Evolutionary conservation across 176 grass and related monocot genomes (phyloP), one percentile per base, ranked within the genome.

Genomic region (Stipa capillata): DNA sequence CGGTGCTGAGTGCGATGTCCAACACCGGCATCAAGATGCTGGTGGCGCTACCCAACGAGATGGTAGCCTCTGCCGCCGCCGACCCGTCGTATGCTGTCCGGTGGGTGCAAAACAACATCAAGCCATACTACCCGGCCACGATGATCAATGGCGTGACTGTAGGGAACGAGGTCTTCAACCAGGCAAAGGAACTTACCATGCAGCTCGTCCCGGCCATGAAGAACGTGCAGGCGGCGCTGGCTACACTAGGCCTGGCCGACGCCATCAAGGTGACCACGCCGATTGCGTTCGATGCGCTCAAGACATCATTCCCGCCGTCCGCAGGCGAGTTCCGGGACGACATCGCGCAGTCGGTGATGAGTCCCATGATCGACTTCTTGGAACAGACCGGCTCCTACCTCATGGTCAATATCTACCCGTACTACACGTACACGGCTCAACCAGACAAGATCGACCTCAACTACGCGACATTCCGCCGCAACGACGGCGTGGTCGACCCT

Each of bases 121-220:
- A 36, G 1, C 68, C 61, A 1, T 84, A 85, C 84, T 78, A 82
- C 69, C 93, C 89, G 1, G 78, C 84, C 35, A 96, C 93, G 16
- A 82, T 50, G 36, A 92, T 96, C 78, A 35, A 68, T 23, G 58
- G 74, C 74, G 79, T 96, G 0, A 82, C 87, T 17, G 89, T 96
- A 2, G 93, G 89, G 15, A 96, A 96, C 68, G 89, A 96, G 82
- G 93, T 96, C 41, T 92, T 96, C 69, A 62, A 80, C 35, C 5
- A 80, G 27, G 63, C 87, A 1, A 36, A 39, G 5, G 71, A 77
- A 41, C 40, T 76, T 6, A 85, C 57, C 0, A 1, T 29, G 0
- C 9, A 58, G 24, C 89, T 91, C 41, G 57, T 91, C 2, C 85
- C 20, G 32, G 85, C 89, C 55, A 91, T 91, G 81, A 40, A 2